A percentile compares a stretch with the other conserved stretches of the same genome.
phyloP scores from a whole-genome alignment of 1,139 yeast species.

The Yarrowia galli region DNA sequence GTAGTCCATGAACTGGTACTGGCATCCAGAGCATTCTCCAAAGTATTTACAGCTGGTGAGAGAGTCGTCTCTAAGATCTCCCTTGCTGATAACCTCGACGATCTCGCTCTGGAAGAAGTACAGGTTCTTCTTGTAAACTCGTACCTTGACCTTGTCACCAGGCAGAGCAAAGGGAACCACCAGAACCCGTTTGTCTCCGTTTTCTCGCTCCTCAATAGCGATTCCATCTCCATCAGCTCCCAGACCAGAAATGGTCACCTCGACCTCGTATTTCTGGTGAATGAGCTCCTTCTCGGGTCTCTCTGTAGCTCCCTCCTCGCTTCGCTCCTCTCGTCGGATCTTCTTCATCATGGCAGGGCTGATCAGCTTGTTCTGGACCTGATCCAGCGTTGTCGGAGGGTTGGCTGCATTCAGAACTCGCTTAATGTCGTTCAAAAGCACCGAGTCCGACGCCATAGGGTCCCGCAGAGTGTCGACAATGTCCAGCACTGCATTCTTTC shows the following conservation, averaged over 20 bases:
- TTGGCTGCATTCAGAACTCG: constrained; percentile 7
- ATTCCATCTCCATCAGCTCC: constrained; percentile 73
- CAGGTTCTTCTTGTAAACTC: constrained; percentile 80
- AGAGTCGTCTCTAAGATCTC: constrained; percentile 62
- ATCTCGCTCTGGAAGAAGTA: constrained; percentile 78
- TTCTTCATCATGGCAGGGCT: constrained; percentile 23
- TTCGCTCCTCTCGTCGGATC: constrained; percentile 21
- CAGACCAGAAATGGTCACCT: constrained; percentile 64
- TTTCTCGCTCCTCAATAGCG: constrained; percentile 46
- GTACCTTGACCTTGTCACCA: constrained; percentile 76
- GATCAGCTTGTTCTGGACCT: constrained; percentile 26
- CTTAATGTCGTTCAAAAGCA: constrained; percentile 31
- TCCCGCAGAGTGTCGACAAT: constrained; percentile 18
- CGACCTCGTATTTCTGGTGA: constrained; percentile 44
- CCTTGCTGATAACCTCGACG: constrained; percentile 57
- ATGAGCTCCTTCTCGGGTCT: constrained; percentile 28
- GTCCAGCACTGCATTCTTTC: constrained; percentile 31
- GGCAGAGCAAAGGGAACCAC: constrained; percentile 88
- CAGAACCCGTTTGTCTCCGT: constrained; percentile 49
- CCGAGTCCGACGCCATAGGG: constrained; percentile 36
- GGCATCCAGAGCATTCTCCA: constrained; percentile 89
- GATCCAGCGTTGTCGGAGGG: constrained; percentile 16
- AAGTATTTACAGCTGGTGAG: constrained; percentile 75
- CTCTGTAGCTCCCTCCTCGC: neutral
- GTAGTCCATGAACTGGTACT: constrained; percentile 82